A percentile compares a stretch with the other conserved stretches of the same genome.
These are phyloP conservation scores for Ustilago tritici DNA, from an alignment of 1,284 basidiomycete genomes.

Conservation along the genomic window DNA sequence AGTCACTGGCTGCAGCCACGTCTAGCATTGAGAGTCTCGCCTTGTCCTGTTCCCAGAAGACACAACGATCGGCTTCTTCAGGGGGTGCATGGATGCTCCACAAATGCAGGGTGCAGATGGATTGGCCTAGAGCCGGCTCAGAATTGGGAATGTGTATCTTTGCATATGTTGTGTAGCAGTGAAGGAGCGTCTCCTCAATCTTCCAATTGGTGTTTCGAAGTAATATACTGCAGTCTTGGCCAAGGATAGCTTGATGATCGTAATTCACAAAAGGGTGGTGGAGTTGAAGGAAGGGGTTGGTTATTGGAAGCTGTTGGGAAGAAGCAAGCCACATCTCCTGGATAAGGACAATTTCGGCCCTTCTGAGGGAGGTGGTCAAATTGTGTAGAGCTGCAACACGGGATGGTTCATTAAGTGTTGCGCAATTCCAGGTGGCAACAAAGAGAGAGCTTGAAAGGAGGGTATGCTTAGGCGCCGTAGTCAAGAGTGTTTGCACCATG, in stretches of 20 bases:
- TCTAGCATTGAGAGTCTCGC: not conserved
- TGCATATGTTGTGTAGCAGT: not conserved
- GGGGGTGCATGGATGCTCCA: not conserved
- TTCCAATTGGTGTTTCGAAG: not conserved
- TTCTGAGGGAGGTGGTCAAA: not conserved
- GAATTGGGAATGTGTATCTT: not conserved
- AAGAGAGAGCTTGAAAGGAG: not conserved
- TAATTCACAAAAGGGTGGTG: not conserved
- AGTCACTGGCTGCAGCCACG: too few relatives aligned
- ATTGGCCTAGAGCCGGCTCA: not conserved
- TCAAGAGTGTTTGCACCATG: not conserved
- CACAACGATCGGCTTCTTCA: not conserved
- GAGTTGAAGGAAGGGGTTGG: not conserved
- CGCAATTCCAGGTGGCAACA: not conserved
- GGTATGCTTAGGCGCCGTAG: not conserved
- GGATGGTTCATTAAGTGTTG: not conserved
- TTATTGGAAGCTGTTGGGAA: not conserved
- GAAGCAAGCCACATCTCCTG: constrained; percentile 1
- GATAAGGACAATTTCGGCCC: not conserved
- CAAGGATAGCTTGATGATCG: not conserved
- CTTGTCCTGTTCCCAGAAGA: not conserved
- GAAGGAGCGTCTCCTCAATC: not conserved
- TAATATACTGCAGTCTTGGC: not conserved
- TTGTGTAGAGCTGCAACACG: not conserved
- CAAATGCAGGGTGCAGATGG: not conserved